These are phyloP conservation scores for Fusarium camptoceras DNA, from an alignment of 2,329 filamentous ascomycete genomes.

Conservation along the genomic window DNA sequence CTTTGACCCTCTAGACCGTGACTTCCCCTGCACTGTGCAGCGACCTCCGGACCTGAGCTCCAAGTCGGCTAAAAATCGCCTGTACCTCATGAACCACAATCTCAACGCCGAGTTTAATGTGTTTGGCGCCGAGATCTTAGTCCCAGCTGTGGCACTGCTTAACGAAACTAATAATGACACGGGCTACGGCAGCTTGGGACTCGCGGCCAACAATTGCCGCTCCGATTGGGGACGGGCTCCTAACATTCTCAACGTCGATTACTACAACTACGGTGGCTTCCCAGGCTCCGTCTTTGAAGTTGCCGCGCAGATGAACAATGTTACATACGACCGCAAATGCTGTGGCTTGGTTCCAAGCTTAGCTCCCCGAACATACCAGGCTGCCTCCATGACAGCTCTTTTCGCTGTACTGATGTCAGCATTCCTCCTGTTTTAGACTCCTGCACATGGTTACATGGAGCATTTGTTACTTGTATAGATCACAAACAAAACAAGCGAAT, in stretches of 20 bases:
- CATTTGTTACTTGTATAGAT: slow-evolving; percentile 10
- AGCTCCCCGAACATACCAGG: slow-evolving; percentile 43
- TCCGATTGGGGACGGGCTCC: slow-evolving; percentile 74
- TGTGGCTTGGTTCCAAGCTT: slow-evolving; percentile 65
- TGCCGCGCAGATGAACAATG: slow-evolving; percentile 76
- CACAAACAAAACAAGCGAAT: slow-evolving; percentile 28
- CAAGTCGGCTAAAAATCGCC: slow-evolving; percentile 67
- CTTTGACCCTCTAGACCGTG: slow-evolving; percentile 74
- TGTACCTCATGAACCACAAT: slow-evolving; percentile 93
- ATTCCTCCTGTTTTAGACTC: slow-evolving; percentile 36
- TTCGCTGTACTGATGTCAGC: slow-evolving; percentile 38
- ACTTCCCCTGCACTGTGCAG: slow-evolving; percentile 82
- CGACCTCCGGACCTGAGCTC: slow-evolving; percentile 75
- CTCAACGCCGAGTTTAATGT: slow-evolving; percentile 82
- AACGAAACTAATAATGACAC: slow-evolving; percentile 77
- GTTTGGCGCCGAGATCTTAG: slow-evolving; percentile 71
- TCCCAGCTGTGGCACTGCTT: slow-evolving; percentile 77
- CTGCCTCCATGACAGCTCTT: slow-evolving; percentile 36
- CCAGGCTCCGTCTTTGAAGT: slow-evolving; percentile 82
- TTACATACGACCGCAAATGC: slow-evolving; percentile 69
- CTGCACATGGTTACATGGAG: not conserved
- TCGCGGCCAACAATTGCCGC: slow-evolving; percentile 71
- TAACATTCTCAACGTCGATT: slow-evolving; percentile 85
- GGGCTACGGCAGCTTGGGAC: slow-evolving; percentile 75
- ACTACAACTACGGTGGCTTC: slow-evolving; percentile 77